Evolutionary conservation across 306 rosid genomes (phyloP).

Genomic region (Cicer chorassanicum): DNA sequence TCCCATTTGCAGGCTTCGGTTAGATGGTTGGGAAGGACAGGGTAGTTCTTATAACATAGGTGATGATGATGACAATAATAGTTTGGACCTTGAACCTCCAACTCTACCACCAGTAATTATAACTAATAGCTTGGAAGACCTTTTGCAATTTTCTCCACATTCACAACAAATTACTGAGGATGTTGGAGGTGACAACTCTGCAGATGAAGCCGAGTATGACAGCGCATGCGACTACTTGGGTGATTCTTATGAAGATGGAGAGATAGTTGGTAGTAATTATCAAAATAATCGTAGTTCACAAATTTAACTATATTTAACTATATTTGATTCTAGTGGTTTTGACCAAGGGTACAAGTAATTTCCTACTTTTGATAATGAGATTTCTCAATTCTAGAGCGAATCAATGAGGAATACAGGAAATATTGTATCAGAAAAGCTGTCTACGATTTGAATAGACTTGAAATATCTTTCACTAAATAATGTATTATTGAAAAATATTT

Average conservation of each 20-base stretch:
- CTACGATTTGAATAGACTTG: not conserved
- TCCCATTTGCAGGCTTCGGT: constrained; percentile 69
- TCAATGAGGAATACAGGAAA: not conserved
- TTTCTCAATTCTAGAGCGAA: not conserved
- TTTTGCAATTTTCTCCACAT: not conserved
- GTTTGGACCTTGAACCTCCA: not conserved
- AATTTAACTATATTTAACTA: not conserved
- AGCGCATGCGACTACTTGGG: constrained; percentile 35
- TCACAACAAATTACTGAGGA: not conserved
- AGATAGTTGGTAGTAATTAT: not conserved
- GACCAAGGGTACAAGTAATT: not conserved
- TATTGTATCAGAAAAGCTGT: not conserved
- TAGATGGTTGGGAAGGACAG: constrained; percentile 25
- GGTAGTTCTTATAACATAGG: not conserved
- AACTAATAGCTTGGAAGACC: not conserved
- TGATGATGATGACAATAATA: not conserved
- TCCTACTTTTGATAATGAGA: not conserved
- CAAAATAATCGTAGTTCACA: not conserved
- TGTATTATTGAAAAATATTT: not conserved
- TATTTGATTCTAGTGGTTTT: not conserved
- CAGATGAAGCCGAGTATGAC: constrained; percentile 17
- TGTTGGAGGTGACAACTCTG: constrained; percentile 1
- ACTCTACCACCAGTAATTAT: not conserved
- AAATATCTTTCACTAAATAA: not conserved
- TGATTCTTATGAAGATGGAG: not conserved